Base-by-base conservation (phyloP, 805 yeast species). In the Metahyphopichia silvanorum region DNA sequence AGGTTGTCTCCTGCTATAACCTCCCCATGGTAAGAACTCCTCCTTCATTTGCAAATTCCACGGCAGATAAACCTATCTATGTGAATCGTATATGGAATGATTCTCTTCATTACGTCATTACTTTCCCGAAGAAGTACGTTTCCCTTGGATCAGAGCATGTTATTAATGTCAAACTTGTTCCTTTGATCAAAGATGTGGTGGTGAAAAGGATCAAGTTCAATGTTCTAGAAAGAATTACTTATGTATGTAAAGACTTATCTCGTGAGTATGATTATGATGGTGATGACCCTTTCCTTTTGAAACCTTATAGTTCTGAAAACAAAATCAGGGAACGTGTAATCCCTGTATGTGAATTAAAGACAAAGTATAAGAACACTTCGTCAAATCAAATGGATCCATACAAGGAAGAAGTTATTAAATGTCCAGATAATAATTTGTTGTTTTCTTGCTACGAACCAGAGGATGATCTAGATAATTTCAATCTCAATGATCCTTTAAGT, bases 51-150 rank as follows among this genome's bases (percentile, higher is more conserved):
- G 78, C 79, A 2, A 69, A 74, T 21, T 70, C 77, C 3, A 71
- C 75, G 6, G 64, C 77, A 5, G 82, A 83, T 49, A 85, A 82
- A 49, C 87, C 94, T 0, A 74, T 85, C 12, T 83, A 79, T 52
- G 86, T 85, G 21, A 82, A 81, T 51, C 69, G 85, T 40, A 69
- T 78, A 1, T 85, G 93, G 93, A 77, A 78, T 44, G 80, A 82
- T 34, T 55, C 86, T 0, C 56, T 85, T 22, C 77, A 78, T 35
- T 85, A 85, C 55, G 82, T 82, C 42, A 70, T 85, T 11, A 74
- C 87, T 0, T 71, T 85, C 37, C 88, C 89, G 0, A 71, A 71
- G 37, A 85, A 84, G 47, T 84, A 69, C 52, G 76, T 83, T 8
- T 67, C 84, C 2, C 57, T 84, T 29, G 83, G 84, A 3, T 69